phyloP scores from a whole-genome alignment of 495 filamentous ascomycete genomes.

The Penicillium argentinense region DNA sequence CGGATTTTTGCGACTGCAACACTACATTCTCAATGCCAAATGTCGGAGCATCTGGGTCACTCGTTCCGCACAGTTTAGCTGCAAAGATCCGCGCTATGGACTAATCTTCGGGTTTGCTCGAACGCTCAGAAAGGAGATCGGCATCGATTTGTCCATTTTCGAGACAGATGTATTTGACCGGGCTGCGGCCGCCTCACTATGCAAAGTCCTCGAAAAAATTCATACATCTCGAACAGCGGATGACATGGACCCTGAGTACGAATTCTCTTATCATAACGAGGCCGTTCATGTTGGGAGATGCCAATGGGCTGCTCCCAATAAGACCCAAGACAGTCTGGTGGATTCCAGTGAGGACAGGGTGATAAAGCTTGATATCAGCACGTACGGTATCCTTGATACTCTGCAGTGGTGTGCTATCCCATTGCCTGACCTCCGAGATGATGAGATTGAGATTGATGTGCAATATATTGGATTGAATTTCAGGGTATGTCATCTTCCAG shows the following conservation, averaged over 20 bases:
- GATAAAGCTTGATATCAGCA: not conserved
- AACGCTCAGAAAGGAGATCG: conserved; percentile 38
- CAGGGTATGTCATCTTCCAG: not conserved
- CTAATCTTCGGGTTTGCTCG: conserved; percentile 40
- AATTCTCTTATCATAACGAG: conserved; percentile 28
- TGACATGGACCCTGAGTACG: conserved; percentile 23
- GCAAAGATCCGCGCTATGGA: conserved; percentile 36
- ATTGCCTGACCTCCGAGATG: not conserved
- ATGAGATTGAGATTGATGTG: conserved; percentile 6
- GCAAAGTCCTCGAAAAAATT: not conserved
- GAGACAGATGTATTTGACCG: conserved; percentile 30
- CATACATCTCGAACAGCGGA: not conserved
- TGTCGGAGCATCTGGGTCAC: conserved; percentile 37
- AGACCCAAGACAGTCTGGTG: not conserved
- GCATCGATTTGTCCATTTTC: conserved; percentile 39
- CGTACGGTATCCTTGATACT: not conserved
- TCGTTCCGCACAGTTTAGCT: conserved; percentile 25
- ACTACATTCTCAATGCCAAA: not conserved
- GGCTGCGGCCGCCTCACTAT: not conserved
- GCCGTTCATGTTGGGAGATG: conserved; percentile 23
- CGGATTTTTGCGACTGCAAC: not conserved
- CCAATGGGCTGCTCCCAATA: conserved; percentile 18
- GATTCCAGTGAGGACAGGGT: not conserved
- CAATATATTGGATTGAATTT: conserved; percentile 9
- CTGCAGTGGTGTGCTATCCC: not conserved